These are phyloP conservation scores for Scedosporium boydii DNA, from an alignment of 2,329 filamentous ascomycete genomes.

Conservation along the genomic window DNA sequence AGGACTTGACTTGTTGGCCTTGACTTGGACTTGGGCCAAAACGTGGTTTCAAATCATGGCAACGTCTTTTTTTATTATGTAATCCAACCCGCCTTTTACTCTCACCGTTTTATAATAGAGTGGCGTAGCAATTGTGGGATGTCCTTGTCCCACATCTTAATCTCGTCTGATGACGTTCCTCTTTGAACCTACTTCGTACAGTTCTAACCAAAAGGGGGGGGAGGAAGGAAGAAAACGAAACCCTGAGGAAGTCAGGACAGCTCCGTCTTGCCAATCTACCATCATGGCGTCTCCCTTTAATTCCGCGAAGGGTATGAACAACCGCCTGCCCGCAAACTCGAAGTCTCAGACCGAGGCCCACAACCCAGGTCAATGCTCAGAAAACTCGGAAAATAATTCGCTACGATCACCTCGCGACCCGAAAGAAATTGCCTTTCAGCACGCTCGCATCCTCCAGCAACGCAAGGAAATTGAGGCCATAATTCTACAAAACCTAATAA, in stretches of 20 bases:
- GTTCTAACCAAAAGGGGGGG: too few relatives aligned
- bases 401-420: conserved; percentile 20
- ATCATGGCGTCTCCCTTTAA: background rate
- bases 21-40: background rate
- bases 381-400: background rate
- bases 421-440: conserved; percentile 63
- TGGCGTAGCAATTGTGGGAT: too few relatives aligned
- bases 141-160: too few relatives aligned
- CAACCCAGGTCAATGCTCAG: background rate
- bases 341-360: background rate
- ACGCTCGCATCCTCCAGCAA: conserved; percentile 73
- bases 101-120: background rate
- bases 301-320: background rate
- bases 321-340: background rate
- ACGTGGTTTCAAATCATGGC: background rate
- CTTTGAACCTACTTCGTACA: too few relatives aligned
- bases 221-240: too few relatives aligned
- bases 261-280: background rate
- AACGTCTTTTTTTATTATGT: background rate
- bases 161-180: too few relatives aligned
- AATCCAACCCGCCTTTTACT: background rate
- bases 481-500: conserved; percentile 64
- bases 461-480: conserved; percentile 68
- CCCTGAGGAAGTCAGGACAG: background rate
- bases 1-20: too few relatives aligned